Percentiles rank a stretch among this genome's conserved stretches.
Evolutionary conservation across 345 rosid genomes (phyloP).

Genomic region (Nephelium lappaceum): DNA sequence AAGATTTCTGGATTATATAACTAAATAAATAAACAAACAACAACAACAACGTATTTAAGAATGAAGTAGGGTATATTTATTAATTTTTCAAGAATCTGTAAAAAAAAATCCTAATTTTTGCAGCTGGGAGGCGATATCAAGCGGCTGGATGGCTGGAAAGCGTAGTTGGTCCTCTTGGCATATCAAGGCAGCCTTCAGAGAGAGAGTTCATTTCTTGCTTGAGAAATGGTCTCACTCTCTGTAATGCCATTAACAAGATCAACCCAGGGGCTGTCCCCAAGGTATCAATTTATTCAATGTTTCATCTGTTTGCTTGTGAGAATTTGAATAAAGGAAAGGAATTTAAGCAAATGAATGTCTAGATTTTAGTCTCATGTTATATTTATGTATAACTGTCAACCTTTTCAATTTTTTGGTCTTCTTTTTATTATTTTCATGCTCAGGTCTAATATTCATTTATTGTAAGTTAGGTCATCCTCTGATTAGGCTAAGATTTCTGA

Average conservation of each 20-base stretch:
- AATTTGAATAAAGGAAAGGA: no score
- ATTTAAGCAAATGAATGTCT: no score
- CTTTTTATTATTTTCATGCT: neutral
- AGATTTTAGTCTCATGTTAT: no score
- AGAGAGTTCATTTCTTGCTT: slow-evolving; percentile 83
- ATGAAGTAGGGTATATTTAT: neutral
- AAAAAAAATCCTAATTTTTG: slow-evolving; percentile 7
- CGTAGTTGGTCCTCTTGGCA: slow-evolving; percentile 66
- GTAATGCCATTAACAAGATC: slow-evolving; percentile 85
- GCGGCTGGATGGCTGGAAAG: slow-evolving; percentile 77
- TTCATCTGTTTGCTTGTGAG: neutral
- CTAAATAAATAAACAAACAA: no score
- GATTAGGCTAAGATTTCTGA: neutral
- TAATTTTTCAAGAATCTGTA: neutral
- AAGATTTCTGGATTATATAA: no score
- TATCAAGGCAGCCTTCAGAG: slow-evolving; percentile 70
- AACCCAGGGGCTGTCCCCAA: slow-evolving; percentile 81
- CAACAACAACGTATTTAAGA: no score
- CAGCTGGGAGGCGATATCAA: slow-evolving; percentile 75
- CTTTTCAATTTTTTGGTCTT: neutral
- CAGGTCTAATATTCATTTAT: neutral
- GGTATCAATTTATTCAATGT: slow-evolving; percentile 39
- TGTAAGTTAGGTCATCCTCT: neutral
- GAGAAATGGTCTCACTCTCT: slow-evolving; percentile 80
- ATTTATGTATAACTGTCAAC: neutral